Conservation (phyloP, 148 eudicot species). For the Pouteria glomerata region DNA sequence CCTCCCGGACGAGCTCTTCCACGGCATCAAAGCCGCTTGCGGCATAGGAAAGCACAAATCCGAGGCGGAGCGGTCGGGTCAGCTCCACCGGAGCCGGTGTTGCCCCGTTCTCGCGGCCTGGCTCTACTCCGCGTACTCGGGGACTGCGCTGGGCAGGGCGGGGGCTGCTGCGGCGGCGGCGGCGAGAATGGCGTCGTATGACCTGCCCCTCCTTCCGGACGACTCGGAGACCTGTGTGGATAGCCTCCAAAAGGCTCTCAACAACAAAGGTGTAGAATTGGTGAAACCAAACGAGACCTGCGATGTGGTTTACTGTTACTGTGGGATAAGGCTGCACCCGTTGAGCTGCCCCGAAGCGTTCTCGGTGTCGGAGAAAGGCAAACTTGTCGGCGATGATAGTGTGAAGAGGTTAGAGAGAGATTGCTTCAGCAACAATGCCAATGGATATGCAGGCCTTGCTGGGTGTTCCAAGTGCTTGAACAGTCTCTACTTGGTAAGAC, state of each 20-base stretch:
- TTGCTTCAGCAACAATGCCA: slow-evolving; percentile 29
- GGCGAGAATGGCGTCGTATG: slow-evolving; percentile 26
- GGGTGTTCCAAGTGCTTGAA: slow-evolving; percentile 72
- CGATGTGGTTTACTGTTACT: slow-evolving; percentile 62
- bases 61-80: slow-evolving; percentile 10
- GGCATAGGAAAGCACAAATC: not conserved
- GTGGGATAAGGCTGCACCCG: slow-evolving; percentile 67
- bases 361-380: slow-evolving; percentile 23
- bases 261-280: slow-evolving; percentile 45
- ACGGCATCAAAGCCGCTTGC: slow-evolving; percentile 48
- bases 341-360: slow-evolving; percentile 61
- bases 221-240: slow-evolving; percentile 75
- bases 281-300: slow-evolving; percentile 53
- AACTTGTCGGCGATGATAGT: slow-evolving; percentile 34
- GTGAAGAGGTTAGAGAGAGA: slow-evolving; percentile 53
- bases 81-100: slow-evolving; percentile 45
- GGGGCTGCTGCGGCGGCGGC: not conserved
- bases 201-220: slow-evolving; percentile 73
- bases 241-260: slow-evolving; percentile 38
- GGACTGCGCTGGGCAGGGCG: slow-evolving; percentile 31
- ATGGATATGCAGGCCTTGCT: slow-evolving; percentile 23
- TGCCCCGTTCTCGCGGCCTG: slow-evolving; percentile 86
- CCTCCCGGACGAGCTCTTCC: slow-evolving; percentile 57
- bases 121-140: slow-evolving; percentile 71
- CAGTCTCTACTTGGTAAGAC: slow-evolving; percentile 50